A percentile compares a stretch with the other conserved stretches of the same genome.
Evolutionary conservation across 2,329 filamentous ascomycete species (phyloP).

Genomic region (Colletotrichum gloeosporioides): DNA sequence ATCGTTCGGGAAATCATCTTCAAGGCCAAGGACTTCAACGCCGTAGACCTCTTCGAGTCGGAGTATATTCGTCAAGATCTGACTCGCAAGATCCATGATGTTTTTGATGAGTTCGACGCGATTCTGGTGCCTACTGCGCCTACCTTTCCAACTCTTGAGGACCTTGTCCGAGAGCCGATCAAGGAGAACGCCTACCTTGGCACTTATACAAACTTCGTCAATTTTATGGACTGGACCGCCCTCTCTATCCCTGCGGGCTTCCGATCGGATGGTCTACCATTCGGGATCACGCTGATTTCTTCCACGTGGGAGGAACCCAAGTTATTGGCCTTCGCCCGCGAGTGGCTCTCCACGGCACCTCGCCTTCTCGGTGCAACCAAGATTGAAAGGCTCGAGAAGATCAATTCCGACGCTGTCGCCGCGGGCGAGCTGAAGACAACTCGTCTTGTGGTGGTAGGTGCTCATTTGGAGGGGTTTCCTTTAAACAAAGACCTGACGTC

Average conservation of each 20-base stretch:
- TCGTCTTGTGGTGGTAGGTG: constrained; percentile 36
- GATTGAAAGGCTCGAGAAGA: constrained; percentile 10
- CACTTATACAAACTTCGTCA: constrained; percentile 65
- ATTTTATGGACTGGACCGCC: constrained; percentile 63
- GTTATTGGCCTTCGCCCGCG: constrained; percentile 31
- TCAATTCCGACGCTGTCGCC: constrained; percentile 19
- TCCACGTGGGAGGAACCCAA: constrained; percentile 37
- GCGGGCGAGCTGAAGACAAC: constrained; percentile 1
- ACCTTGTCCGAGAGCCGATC: constrained; percentile 57
- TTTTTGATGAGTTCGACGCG: constrained; percentile 48
- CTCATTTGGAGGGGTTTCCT: constrained; percentile 38
- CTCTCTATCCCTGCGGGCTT: constrained; percentile 58
- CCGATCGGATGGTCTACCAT: constrained; percentile 38
- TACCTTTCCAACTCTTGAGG: constrained; percentile 53
- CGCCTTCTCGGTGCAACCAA: constrained; percentile 33
- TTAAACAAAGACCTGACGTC: constrained; percentile 37
- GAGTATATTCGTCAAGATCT: constrained; percentile 42
- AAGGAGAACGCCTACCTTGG: constrained; percentile 58
- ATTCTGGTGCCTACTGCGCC: constrained; percentile 64
- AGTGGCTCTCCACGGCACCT: constrained; percentile 28
- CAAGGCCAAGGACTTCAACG: constrained; percentile 42
- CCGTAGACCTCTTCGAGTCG: constrained; percentile 50
- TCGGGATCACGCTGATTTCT: constrained; percentile 42
- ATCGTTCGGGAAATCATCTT: constrained; percentile 41
- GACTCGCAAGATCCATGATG: constrained; percentile 43